phyloP scores from a whole-genome alignment of 495 filamentous ascomycete species.

The Venustampulla echinocandica region DNA sequence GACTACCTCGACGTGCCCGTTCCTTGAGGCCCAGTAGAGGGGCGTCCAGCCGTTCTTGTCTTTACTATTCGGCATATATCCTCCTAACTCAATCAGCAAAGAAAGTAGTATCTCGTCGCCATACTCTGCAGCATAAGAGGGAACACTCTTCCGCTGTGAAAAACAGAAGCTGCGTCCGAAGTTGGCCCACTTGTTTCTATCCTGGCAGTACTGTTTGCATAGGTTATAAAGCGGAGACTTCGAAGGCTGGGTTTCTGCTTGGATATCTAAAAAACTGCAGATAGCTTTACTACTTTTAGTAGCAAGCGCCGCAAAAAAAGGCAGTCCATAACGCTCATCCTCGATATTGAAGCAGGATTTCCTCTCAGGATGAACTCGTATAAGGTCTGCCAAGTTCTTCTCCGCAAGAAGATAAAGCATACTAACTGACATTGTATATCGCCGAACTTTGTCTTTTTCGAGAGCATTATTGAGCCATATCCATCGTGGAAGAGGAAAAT shows the following conservation, averaged over 20 bases:
- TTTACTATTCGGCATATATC: not conserved
- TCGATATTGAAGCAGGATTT: slow-evolving; percentile 24
- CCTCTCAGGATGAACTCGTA: slow-evolving; percentile 18
- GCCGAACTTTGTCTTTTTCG: slow-evolving; percentile 22
- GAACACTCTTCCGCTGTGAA: slow-evolving; percentile 4
- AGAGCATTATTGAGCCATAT: slow-evolving; percentile 31
- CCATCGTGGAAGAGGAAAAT: slow-evolving; percentile 30
- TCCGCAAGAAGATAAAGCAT: slow-evolving; percentile 42
- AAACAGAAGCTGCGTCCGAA: slow-evolving; percentile 12
- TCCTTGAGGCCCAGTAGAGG: slow-evolving; percentile 23
- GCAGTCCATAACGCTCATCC: slow-evolving; percentile 31
- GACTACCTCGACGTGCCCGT: slow-evolving; percentile 25
- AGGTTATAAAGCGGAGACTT: slow-evolving; percentile 5
- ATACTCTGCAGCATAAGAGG: slow-evolving; percentile 10
- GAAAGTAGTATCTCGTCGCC: slow-evolving; percentile 10
- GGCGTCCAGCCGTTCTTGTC: slow-evolving; percentile 16
- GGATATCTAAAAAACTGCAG: slow-evolving; percentile 16
- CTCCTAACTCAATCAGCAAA: slow-evolving; percentile 8
- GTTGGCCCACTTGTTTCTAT: slow-evolving; percentile 5
- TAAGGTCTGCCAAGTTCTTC: slow-evolving; percentile 30
- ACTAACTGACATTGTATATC: slow-evolving; percentile 28
- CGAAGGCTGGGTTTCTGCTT: slow-evolving; percentile 5
- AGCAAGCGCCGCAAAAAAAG: slow-evolving; percentile 37
- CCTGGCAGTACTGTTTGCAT: slow-evolving; percentile 13
- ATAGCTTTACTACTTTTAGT: slow-evolving; percentile 21